Evolutionary conservation across 2,329 filamentous ascomycete species (phyloP).

Genomic region (Samsoniella hepiali): DNA sequence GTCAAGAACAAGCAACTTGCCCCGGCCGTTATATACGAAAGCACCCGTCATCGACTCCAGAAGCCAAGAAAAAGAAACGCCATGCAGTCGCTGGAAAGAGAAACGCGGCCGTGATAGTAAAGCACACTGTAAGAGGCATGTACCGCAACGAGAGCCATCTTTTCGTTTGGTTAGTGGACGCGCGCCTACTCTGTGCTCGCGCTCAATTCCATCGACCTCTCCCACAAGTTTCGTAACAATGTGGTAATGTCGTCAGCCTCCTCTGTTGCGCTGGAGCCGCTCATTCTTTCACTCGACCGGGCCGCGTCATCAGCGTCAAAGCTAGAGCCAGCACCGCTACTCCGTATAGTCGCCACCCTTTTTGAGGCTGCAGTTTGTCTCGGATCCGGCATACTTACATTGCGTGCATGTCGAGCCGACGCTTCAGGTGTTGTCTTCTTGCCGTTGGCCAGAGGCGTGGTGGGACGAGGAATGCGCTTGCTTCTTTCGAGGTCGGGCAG

Average conservation of each 20-base stretch:
- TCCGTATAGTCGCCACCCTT: slow-evolving; percentile 36
- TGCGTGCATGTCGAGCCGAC: slow-evolving; percentile 35
- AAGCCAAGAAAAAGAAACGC: not conserved
- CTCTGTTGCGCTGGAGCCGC: slow-evolving; percentile 48
- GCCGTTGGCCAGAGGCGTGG: slow-evolving; percentile 37
- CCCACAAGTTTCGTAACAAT: slow-evolving; percentile 58
- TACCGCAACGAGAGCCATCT: not conserved
- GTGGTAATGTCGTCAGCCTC: slow-evolving; percentile 50
- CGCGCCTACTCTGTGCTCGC: slow-evolving; percentile 38
- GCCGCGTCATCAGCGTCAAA: slow-evolving; percentile 45
- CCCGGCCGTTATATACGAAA: not conserved
- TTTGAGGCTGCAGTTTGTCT: slow-evolving; percentile 31
- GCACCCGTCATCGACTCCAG: slow-evolving; percentile 10
- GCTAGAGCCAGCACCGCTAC: slow-evolving; percentile 42
- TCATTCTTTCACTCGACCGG: slow-evolving; percentile 42
- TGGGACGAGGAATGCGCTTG: slow-evolving; percentile 45
- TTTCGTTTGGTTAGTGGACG: not conserved
- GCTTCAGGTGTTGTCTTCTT: slow-evolving; percentile 30
- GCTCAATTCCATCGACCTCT: slow-evolving; percentile 57
- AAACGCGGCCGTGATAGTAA: not conserved
- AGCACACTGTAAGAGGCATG: not conserved
- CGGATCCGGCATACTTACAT: slow-evolving; percentile 37
- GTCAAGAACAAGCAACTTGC: not conserved
- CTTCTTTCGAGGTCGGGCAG: slow-evolving; percentile 51
- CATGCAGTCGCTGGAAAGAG: not conserved